Conservation (phyloP, 306 rosid species). For the Luffa acutangula region DNA sequence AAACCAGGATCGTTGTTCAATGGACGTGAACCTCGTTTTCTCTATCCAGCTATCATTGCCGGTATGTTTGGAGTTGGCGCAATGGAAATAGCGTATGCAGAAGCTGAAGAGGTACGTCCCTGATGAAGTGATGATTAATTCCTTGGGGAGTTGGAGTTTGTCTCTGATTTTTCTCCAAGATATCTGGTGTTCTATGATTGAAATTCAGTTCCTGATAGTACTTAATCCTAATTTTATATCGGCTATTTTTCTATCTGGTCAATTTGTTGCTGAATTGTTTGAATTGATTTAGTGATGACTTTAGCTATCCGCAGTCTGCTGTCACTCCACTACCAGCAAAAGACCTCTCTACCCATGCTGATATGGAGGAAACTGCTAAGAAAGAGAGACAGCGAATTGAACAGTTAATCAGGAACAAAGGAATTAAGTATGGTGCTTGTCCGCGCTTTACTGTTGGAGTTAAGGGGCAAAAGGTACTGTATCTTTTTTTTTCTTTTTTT, state of each 20-base stretch:
- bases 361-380: conserved; percentile 45
- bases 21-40: conserved; percentile 1
- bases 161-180: background rate
- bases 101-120: conserved; percentile 34
- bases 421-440: conserved; percentile 38
- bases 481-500: background rate
- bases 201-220: background rate
- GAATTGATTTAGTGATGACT: background rate
- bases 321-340: conserved; percentile 20
- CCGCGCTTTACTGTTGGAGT: conserved; percentile 59
- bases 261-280: background rate
- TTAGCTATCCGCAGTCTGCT: conserved; percentile 18
- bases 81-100: conserved; percentile 39
- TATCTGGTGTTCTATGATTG: background rate
- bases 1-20: conserved; percentile 13
- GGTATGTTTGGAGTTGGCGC: conserved; percentile 44
- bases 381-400: conserved; percentile 45
- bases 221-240: background rate
- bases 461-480: conserved; percentile 68
- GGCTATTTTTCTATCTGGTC: background rate
- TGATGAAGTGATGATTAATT: background rate
- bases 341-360: conserved; percentile 14
- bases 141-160: background rate
- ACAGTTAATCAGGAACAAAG: conserved; percentile 41
- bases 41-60: conserved; percentile 38